Base-by-base conservation (phyloP, 345 rosid genomes). In the Hibiscus trionum region DNA sequence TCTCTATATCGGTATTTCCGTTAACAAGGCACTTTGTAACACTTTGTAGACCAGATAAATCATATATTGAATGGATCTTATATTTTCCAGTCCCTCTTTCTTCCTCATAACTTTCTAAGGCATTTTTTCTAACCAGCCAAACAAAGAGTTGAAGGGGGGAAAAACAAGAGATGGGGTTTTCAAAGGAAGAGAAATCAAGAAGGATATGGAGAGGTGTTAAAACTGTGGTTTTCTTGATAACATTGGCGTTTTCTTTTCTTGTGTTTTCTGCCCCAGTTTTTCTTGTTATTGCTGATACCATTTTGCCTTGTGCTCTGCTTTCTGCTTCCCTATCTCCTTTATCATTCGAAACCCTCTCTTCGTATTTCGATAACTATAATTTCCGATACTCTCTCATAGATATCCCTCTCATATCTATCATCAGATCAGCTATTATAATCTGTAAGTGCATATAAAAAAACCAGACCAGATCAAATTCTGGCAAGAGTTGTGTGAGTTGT, bases 181-280 rank as follows among this genome's bases (percentile, higher is more conserved):
- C 81, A 3, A 91, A 91, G 75, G 98, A 94, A 67, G 93, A 84
- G 80, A 78, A 66, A 80, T 72, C 82, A 21, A 82, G 66, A 37
- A 74, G 75, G 63, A 72, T 85, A 29, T 72, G 79, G 72, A 84
- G 99, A 78, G 88, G 82, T 0, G 52, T 92, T 16, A 92, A 92
- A 81, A 90, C 96, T 33, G 33, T 95, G 31, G 88, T 90, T 73
- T 88, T 94, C 88, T 59, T 94, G 29, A 71, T 88, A 75, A 59
- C 91, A 66, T 80, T 95, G 93, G 74, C 88, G 70, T 56, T 95
- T 56, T 95, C 97, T 68, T 88, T 92, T 63, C 86, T 95, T 27
- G 31, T 95, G 1, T 86, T 92, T 78, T 95, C 97, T 53, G 97
- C 96, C 16, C 99, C 99, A 0, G 78, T 92, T 77, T 82, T 95